Conservation (phyloP, 1,139 yeast species). For the Nakaseomyces glabratus region DNA sequence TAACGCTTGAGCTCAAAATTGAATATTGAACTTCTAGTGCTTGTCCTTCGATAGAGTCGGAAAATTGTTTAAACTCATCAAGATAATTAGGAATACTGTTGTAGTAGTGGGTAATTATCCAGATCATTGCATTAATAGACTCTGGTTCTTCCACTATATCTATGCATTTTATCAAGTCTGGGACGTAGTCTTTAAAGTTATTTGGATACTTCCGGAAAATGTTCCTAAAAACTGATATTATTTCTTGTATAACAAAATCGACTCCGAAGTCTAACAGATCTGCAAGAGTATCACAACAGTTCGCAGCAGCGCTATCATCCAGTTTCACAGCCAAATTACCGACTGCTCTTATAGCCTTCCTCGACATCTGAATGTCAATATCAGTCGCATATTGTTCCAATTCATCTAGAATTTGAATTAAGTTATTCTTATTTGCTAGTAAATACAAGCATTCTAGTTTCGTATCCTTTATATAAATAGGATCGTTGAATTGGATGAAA, state of each 20-base stretch:
- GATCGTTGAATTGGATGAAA: slow-evolving; percentile 77
- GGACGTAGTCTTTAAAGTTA: slow-evolving; percentile 33
- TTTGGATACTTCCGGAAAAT: slow-evolving; percentile 68
- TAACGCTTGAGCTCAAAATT: slow-evolving; percentile 64
- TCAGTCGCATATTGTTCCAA: slow-evolving; percentile 81
- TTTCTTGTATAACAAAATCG: slow-evolving; percentile 72
- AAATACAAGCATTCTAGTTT: slow-evolving; percentile 79
- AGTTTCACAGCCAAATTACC: slow-evolving; percentile 82
- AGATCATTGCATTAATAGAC: slow-evolving; percentile 66
- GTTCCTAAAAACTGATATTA: slow-evolving; percentile 66
- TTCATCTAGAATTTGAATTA: slow-evolving; percentile 58
- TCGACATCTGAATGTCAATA: slow-evolving; percentile 74
- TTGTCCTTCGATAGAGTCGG: slow-evolving; percentile 36
- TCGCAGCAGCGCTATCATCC: slow-evolving; percentile 45
- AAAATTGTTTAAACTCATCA: slow-evolving; percentile 18
- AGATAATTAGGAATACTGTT: slow-evolving; percentile 25
- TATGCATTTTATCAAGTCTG: slow-evolving; percentile 31
- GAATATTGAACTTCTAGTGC: slow-evolving; percentile 64
- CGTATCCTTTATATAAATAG: slow-evolving; percentile 81
- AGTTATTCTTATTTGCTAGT: slow-evolving; percentile 58
- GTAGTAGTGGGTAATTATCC: slow-evolving; percentile 78
- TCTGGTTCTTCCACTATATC: slow-evolving; percentile 62
- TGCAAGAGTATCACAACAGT: slow-evolving; percentile 55
- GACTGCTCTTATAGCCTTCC: slow-evolving; percentile 81
- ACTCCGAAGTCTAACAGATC: slow-evolving; percentile 58